phyloP scores from a whole-genome alignment of 2,329 filamentous ascomycete genomes.

The Phialophora macrospora region DNA sequence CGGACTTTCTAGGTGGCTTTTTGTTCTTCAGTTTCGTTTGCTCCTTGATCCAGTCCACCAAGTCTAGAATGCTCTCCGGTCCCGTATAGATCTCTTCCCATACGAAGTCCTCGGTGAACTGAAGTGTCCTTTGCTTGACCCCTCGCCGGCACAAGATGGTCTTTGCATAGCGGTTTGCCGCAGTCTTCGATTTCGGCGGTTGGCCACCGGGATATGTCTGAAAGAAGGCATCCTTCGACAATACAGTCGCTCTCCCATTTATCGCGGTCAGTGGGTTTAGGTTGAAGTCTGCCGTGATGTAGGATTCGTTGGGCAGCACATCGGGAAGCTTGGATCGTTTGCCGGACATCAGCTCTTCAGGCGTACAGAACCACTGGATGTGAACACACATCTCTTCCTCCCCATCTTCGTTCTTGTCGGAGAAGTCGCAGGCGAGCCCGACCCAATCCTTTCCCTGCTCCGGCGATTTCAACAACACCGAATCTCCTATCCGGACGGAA shows the following conservation, averaged over 20 bases:
- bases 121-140: slow-evolving; percentile 84
- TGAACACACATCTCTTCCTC: slow-evolving; percentile 74
- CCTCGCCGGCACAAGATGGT: slow-evolving; percentile 88
- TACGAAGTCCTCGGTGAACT: slow-evolving; percentile 86
- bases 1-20: slow-evolving; percentile 29
- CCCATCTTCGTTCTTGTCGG: slow-evolving; percentile 72
- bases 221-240: slow-evolving; percentile 73
- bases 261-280: slow-evolving; percentile 85
- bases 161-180: slow-evolving; percentile 76
- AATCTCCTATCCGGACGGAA: slow-evolving; percentile 79
- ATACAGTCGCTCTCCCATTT: slow-evolving; percentile 81
- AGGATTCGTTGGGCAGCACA: slow-evolving; percentile 87
- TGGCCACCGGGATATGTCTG: slow-evolving; percentile 73
- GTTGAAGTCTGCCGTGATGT: slow-evolving; percentile 86
- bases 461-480: slow-evolving; percentile 84
- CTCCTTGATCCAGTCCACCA: slow-evolving; percentile 70
- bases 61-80: slow-evolving; percentile 65
- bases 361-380: slow-evolving; percentile 91
- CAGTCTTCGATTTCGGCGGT: slow-evolving; percentile 64
- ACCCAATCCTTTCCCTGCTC: slow-evolving; percentile 89
- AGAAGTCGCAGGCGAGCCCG: slow-evolving; percentile 82
- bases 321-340: slow-evolving; percentile 68
- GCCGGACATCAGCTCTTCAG: slow-evolving; percentile 71
- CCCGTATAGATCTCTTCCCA: slow-evolving; percentile 85
- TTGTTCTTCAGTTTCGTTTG: slow-evolving; percentile 67